A percentile compares a stretch with the other conserved stretches of the same genome.
These are phyloP conservation scores for Vitis cinerea DNA, from an alignment of 164 flowering plant genomes.

Conservation along the genomic window DNA sequence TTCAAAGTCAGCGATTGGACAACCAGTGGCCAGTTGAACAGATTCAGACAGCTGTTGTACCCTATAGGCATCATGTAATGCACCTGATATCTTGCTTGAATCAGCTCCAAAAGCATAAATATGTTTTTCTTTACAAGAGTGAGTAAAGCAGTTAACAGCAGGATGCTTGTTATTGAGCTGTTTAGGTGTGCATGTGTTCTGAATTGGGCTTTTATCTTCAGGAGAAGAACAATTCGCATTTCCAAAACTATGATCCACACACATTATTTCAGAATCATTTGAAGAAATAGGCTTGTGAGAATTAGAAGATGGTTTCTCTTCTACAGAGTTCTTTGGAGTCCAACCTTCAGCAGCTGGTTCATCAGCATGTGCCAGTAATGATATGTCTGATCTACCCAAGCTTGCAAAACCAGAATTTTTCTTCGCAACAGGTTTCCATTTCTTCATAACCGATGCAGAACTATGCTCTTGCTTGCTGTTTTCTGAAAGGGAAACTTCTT, in stretches of 20 bases:
- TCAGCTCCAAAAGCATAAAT: constrained; percentile 10
- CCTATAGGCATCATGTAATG: constrained; percentile 42
- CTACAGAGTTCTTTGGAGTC: constrained; percentile 7
- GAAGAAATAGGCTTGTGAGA: constrained; percentile 16
- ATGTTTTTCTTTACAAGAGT: constrained; percentile 3
- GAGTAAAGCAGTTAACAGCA: constrained; percentile 7
- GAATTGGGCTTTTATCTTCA: constrained; percentile 10
- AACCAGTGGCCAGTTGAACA: constrained; percentile 43
- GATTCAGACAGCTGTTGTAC: constrained; percentile 51
- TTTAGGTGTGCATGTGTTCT: neutral
- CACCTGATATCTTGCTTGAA: constrained; percentile 25
- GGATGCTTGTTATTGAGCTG: constrained; percentile 12
- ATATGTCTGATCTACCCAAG: constrained; percentile 17
- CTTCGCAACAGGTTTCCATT: constrained; percentile 48
- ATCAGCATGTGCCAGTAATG: constrained; percentile 21
- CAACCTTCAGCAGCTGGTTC: constrained; percentile 13
- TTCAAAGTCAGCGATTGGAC: constrained; percentile 69
- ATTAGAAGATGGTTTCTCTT: constrained; percentile 14
- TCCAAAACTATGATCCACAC: constrained; percentile 9
- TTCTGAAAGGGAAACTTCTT: constrained; percentile 22
- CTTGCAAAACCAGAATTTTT: constrained; percentile 27
- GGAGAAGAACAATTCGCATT: constrained; percentile 6
- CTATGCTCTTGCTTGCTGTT: constrained; percentile 25
- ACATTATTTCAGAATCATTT: constrained; percentile 6
- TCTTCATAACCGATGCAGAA: constrained; percentile 37